Evolutionary conservation across 2,329 filamentous ascomycete species (phyloP), one percentile per base, ranked within the genome.

Genomic region (Trichoderma pleuroti): DNA sequence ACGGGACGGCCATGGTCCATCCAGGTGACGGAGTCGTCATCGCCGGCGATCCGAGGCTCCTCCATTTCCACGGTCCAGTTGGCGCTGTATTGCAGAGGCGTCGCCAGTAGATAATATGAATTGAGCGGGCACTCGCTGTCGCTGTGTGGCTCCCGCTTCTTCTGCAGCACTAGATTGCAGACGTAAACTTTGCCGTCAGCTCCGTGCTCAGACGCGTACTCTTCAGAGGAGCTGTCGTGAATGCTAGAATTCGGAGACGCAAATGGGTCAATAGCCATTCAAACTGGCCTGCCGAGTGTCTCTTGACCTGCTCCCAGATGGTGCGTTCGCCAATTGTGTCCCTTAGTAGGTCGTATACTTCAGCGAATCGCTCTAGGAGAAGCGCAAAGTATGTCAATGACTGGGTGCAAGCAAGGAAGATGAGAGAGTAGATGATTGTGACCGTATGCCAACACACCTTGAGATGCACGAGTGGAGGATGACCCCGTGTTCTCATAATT

Each of bases 141-240:
- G 30, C 56, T 49, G n/a, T 61, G 66, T 24, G 74, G 73, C 30
- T 73, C 57, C 72, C 36, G 73, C 62, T 78, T 74, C 65, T 77
- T 76, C 72, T 81, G 80, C 60, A 80, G 80, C 71, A 88, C 75
- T 69, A 88, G 77, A 74, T 87, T 88, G 79, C 86, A 88, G 70
- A 86, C 86, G 73, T 86, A 84, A 21, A 84, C 76, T 73, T 79
- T 80, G 66, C 74, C 77, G 72, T 75, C 71, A 71, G 72, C 61
- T n/a, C 69, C 24, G 36, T 59, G 56, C 62, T 60, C 60, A 39
- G 70, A 36, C 32, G 69, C 11, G 61, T 71, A 42, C 14, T 42
- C 65, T 26, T 69, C 57, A 18, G 28, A 65, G 2, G 61, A 52
- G 46, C 64, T 52, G 62, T 72, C 71, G 66, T 72, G 67, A 54